Conservation (phyloP, 2,329 filamentous ascomycete species). For the Chrysoporthe deuterocubensis region DNA sequence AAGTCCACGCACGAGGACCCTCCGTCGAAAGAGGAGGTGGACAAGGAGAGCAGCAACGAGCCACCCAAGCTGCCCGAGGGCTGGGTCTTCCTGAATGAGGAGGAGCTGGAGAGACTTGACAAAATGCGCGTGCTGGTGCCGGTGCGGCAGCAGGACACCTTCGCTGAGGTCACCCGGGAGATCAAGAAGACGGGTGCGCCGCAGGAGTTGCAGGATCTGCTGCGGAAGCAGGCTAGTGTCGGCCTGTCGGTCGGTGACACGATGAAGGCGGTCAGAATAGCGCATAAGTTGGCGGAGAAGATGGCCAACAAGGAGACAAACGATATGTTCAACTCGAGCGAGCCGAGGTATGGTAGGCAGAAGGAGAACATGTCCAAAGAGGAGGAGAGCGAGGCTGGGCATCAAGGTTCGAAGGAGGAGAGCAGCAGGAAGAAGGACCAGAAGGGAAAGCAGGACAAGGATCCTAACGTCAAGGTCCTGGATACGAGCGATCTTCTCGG, state of each 20-base stretch:
- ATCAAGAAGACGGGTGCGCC: slow-evolving; percentile 74
- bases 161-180: slow-evolving; percentile 64
- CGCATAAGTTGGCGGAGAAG: slow-evolving; percentile 58
- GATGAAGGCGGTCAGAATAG: slow-evolving; percentile 62
- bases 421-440: slow-evolving; percentile 45
- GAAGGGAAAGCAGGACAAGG: slow-evolving; percentile 30
- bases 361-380: slow-evolving; percentile 33
- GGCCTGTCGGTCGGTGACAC: slow-evolving; percentile 50
- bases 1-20: slow-evolving; percentile 12
- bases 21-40: slow-evolving; percentile 3
- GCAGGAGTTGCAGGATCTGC: slow-evolving; percentile 63
- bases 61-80: slow-evolving; percentile 44
- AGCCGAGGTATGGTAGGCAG: slow-evolving; percentile 34
- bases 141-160: slow-evolving; percentile 59
- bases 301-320: slow-evolving; percentile 31
- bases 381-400: slow-evolving; percentile 25
- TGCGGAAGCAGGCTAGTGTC: slow-evolving; percentile 61
- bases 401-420: slow-evolving; percentile 27
- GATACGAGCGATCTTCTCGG: slow-evolving; percentile 58
- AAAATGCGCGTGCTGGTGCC: slow-evolving; percentile 66
- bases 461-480: slow-evolving; percentile 30
- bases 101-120: slow-evolving; percentile 58
- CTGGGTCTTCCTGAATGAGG: slow-evolving; percentile 51
- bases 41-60: slow-evolving; percentile 4
- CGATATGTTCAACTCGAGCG: slow-evolving; percentile 34